Evolutionary conservation across 1,284 basidiomycete genomes (phyloP).

Genomic region (Macrocystidia cucumis): DNA sequence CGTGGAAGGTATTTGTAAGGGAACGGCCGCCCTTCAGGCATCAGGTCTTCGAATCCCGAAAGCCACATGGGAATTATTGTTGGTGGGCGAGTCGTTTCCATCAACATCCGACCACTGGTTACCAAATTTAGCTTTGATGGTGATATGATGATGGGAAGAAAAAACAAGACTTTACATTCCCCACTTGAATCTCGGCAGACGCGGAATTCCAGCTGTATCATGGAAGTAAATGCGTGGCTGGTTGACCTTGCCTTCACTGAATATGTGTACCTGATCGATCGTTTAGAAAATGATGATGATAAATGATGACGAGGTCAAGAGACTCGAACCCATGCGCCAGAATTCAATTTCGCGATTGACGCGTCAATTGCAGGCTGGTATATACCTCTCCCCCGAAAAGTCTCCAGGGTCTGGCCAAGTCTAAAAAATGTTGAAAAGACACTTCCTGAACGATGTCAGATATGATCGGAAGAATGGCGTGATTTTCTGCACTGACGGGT

Average conservation of each 20-base stretch:
- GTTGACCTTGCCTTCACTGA: constrained; percentile 90
- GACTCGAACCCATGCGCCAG: constrained; percentile 91
- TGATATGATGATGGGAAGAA: not conserved
- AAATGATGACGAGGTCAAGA: too few species aligned
- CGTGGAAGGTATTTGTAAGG: constrained; percentile 70
- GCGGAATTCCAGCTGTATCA: constrained; percentile 25
- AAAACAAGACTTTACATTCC: constrained; percentile 64
- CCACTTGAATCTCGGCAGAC: constrained; percentile 89
- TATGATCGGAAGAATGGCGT: constrained; percentile 4
- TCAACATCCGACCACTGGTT: constrained; percentile 72
- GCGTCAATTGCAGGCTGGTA: constrained; percentile 84
- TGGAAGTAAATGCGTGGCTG: constrained; percentile 54
- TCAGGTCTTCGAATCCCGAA: constrained; percentile 83
- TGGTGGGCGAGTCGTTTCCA: constrained; percentile 70
- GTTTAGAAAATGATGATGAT: too few species aligned
- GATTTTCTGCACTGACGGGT: constrained; percentile 56
- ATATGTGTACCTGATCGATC: constrained; percentile 90
- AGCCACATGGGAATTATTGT: constrained; percentile 95
- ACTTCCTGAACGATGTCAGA: constrained; percentile 35
- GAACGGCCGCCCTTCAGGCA: constrained; percentile 76
- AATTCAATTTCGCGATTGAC: constrained; percentile 74
- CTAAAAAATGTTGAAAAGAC: constrained; percentile 80
- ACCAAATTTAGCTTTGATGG: too few species aligned
- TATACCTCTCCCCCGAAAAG: constrained; percentile 84
- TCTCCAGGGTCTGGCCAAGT: constrained; percentile 90